Base-by-base conservation (phyloP, 805 yeast species). In the Pichia kluyveri region DNA sequence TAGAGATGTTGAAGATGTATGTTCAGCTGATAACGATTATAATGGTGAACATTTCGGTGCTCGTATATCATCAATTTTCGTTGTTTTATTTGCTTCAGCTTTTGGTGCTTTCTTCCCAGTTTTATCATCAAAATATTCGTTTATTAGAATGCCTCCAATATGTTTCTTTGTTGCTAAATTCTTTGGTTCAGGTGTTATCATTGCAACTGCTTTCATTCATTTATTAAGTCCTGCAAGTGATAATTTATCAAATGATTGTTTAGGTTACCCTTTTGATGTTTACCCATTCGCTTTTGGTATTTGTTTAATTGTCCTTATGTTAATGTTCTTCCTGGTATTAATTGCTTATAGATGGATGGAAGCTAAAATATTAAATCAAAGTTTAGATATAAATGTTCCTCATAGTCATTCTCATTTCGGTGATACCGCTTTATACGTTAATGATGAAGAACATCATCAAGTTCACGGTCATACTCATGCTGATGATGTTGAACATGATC, bases 161-260 rank as follows among this genome's bases (percentile, higher is more conserved):
- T 73, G 79, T 53, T 83, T 82, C 64, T 81, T 82, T 60, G 61
- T 80, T 43, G 80, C 86, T 44, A 84, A 83, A 58, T 84, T 74
- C 64, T 86, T 86, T 60, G 95, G 95, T 51, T 82, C 90, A 4
- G 95, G 95, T 47, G 91, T 86, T 43, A 86, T 86, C 58, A 73
- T 86, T 12, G 86, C 91, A 14, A 86, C 95, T 1, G 86, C 90
- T 0, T 83, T 86, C 56, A 79, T 86, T 31, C 95, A 86, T 66
- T 67, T 86, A 51, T 65, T 86, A 50, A 72, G 77, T 52, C 91
- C 88, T 0, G 91, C 93, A 5, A 63, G 71, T 49, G 84, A 81
- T 10, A 71, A 77, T 3, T 67, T 85, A 42, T 58, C 71, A 1
- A 59, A 75, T 42, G 75, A 68, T 10, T 85, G 93, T 67, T 69